Evolutionary conservation across 805 yeast species (phyloP).

Genomic region (Hanseniaspora taiwanica): DNA sequence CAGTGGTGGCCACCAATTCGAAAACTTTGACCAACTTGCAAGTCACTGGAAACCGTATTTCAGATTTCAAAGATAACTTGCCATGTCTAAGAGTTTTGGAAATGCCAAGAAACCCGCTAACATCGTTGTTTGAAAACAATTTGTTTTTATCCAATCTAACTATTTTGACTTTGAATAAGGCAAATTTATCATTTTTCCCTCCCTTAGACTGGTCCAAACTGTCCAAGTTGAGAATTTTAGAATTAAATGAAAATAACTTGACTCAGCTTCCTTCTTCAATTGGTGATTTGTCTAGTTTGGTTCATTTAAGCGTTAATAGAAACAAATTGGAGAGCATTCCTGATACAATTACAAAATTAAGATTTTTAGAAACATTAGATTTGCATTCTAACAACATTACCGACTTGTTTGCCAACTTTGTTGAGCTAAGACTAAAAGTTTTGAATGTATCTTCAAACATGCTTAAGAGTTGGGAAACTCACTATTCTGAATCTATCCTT

Average conservation of each 20-base stretch:
- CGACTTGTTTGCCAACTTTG: constrained; percentile 49
- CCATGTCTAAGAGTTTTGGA: constrained; percentile 54
- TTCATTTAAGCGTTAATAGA: constrained; percentile 53
- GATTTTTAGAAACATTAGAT: constrained; percentile 53
- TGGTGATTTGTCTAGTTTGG: constrained; percentile 42
- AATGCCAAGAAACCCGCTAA: constrained; percentile 74
- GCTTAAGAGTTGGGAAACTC: constrained; percentile 29
- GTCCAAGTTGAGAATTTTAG: constrained; percentile 56
- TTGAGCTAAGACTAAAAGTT: constrained; percentile 45
- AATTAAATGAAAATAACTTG: constrained; percentile 70
- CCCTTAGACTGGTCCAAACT: constrained; percentile 46
- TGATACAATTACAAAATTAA: constrained; percentile 43
- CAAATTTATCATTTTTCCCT: constrained; percentile 66
- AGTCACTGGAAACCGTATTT: constrained; percentile 62
- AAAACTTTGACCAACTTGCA: constrained; percentile 58
- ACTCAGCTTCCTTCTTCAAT: constrained; percentile 63
- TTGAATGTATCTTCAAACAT: constrained; percentile 68
- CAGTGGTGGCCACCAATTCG: constrained; percentile 28
- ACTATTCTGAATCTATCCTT: too few relatives aligned
- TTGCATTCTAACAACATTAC: constrained; percentile 76
- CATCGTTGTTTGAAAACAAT: constrained; percentile 37
- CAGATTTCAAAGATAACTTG: constrained; percentile 52
- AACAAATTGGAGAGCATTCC: constrained; percentile 71
- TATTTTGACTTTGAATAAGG: constrained; percentile 64
- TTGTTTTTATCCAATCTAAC: constrained; percentile 43